Base-by-base conservation (phyloP, 352 stramenopile species). In the Phytophthora tubulina region DNA sequence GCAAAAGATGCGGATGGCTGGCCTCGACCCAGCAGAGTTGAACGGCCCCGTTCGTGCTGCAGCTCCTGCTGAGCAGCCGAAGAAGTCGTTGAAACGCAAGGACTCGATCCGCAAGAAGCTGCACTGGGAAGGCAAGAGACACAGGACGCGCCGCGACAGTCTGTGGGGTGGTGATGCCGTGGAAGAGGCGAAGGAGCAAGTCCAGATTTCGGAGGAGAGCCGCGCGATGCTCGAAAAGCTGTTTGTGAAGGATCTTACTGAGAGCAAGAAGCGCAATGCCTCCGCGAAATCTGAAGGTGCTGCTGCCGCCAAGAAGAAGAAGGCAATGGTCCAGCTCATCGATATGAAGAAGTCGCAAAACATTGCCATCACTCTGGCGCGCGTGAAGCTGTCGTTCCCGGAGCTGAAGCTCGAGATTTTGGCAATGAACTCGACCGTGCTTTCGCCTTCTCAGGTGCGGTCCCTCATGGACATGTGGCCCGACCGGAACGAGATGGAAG, bases 341-440 rank as follows among this genome's bases (percentile, higher is more conserved):
- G 89, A 96, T 63, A 92, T 94, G 84, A 96, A 96, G 54, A 96
- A 95, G 56, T 90, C 87, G 17, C 89, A 96, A 69, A 96, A 96
- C 70, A 94, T 96, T 56, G 81, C 87, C 9, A 96, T 96, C 53
- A 94, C 87, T 13, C 51, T 96, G 39, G 89, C 89, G 2, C 86
- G 89, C 36, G 80, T 96, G 2, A 95, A 95, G 71, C 63, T 93
- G 21, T 57, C 69, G 7, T 94, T 92, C 57, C 67, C 85, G 0
- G 76, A 93, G 66, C 73, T 96, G 11, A 92, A 92, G 67, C 78
- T 72, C 21, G 85, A 96, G 60, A 82, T 96, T 44, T 58, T 96
- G 54, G 76, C 81, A 13, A 84, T 96, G 81, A 94, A 94, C 55
- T 67, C 89, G 51, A 90, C 81, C 0, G 84, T 96, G 15, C 66